These are phyloP conservation scores for Neurospora sp. DNA, from an alignment of 495 filamentous ascomycete genomes.

Conservation along the genomic window DNA sequence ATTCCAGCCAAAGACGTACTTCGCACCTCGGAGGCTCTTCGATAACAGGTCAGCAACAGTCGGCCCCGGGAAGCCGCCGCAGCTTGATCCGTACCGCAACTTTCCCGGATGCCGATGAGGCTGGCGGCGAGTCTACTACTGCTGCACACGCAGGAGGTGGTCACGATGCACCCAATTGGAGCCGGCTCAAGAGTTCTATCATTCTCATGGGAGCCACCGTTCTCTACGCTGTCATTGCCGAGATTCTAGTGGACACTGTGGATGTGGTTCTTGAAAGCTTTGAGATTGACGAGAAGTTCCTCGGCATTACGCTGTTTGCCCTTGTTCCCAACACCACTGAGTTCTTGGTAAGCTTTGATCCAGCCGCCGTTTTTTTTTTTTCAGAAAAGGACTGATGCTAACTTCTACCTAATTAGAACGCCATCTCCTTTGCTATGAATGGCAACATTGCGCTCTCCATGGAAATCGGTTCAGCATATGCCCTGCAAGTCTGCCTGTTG, in stretches of 20 bases:
- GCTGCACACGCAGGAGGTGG: slow-evolving; percentile 40
- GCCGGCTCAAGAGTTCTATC: slow-evolving; percentile 75
- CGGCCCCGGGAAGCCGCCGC: slow-evolving; percentile 11
- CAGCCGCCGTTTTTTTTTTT: background rate
- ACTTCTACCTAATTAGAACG: slow-evolving; percentile 55
- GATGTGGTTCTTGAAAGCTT: slow-evolving; percentile 85
- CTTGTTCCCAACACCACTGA: slow-evolving; percentile 97
- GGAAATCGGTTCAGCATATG: slow-evolving; percentile 98
- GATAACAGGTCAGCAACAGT: slow-evolving; percentile 10
- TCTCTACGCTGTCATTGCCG: slow-evolving; percentile 89
- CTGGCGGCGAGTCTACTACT: slow-evolving; percentile 19
- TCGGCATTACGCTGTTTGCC: slow-evolving; percentile 94
- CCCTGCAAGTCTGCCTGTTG: slow-evolving; percentile 92
- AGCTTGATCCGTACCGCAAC: slow-evolving; percentile 28
- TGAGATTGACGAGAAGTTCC: slow-evolving; percentile 93
- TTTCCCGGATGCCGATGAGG: slow-evolving; percentile 31
- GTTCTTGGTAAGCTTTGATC: slow-evolving; percentile 61
- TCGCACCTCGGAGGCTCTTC: slow-evolving; percentile 13
- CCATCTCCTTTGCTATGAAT: slow-evolving; percentile 99
- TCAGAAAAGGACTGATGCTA: slow-evolving; percentile 14
- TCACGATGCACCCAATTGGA: slow-evolving; percentile 98
- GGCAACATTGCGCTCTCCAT: slow-evolving; percentile 99
- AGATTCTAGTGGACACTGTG: slow-evolving; percentile 93
- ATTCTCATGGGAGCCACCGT: slow-evolving; percentile 86
- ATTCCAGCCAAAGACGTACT: slow-evolving; percentile 20